A percentile compares a stretch with the other conserved stretches of the same genome.
These are phyloP conservation scores for Maudiozyma serrabonitensis DNA, from an alignment of 805 yeast genomes.

Conservation along the genomic window DNA sequence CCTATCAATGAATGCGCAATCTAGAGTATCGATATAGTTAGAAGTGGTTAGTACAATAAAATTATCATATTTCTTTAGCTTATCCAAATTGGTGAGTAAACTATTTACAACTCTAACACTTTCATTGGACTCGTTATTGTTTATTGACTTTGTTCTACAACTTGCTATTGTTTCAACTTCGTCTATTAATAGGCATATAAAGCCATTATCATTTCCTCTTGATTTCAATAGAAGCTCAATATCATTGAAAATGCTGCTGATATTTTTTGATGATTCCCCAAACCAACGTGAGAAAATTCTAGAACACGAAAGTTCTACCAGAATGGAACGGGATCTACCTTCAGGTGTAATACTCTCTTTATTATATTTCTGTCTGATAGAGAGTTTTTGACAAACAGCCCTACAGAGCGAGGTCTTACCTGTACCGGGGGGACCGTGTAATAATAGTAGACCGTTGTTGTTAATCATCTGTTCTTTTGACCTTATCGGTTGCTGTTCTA, in stretches of 20 bases:
- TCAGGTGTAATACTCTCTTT: not conserved
- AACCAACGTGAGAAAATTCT: constrained; percentile 37
- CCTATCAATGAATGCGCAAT: constrained; percentile 38
- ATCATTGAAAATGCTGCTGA: constrained; percentile 30
- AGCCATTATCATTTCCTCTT: constrained; percentile 9
- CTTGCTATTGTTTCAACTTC: constrained; percentile 39
- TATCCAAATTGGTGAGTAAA: constrained; percentile 34
- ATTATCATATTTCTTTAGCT: constrained; percentile 29
- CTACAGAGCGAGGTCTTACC: constrained; percentile 38
- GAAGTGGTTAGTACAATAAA: constrained; percentile 35
- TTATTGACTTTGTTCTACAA: constrained; percentile 29
- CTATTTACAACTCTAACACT: constrained; percentile 37
- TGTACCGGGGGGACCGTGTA: constrained; percentile 41
- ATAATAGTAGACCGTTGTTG: constrained; percentile 11
- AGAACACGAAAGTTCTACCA: constrained; percentile 37
- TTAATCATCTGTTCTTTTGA: not conserved
- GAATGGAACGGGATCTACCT: constrained; percentile 16
- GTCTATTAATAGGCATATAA: constrained; percentile 34
- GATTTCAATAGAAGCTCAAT: constrained; percentile 21
- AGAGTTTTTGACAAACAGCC: constrained; percentile 33
- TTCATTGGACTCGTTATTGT: constrained; percentile 35
- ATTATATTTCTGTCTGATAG: constrained; percentile 21
- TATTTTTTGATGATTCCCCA: constrained; percentile 38
- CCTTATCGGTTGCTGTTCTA: not conserved
- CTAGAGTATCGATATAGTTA: constrained; percentile 31